A percentile compares a stretch with the other conserved stretches of the same genome.
Evolutionary conservation across 2,329 filamentous ascomycete genomes (phyloP).

Genomic region (Neofusicoccum laricinum): DNA sequence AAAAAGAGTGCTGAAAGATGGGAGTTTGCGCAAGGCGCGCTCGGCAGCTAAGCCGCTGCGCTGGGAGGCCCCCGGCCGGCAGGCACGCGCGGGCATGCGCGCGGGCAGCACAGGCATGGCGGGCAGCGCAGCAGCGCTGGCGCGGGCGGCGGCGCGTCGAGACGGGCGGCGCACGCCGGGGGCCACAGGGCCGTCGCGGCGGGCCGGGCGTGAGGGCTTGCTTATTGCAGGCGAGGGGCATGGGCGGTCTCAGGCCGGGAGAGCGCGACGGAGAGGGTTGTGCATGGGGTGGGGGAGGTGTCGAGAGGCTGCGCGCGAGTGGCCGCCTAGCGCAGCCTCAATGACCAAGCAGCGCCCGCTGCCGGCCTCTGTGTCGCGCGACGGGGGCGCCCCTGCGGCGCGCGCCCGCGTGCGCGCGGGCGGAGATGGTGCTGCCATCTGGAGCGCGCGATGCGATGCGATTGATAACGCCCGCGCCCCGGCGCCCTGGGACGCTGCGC

Average conservation of each 20-base stretch:
- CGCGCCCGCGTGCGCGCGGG: neutral
- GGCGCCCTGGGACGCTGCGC: neutral
- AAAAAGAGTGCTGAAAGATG: slow-evolving; percentile 8
- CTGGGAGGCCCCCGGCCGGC: neutral
- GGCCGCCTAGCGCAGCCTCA: slow-evolving; percentile 4
- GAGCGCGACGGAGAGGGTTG: neutral
- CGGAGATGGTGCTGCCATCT: neutral
- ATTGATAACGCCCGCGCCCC: slow-evolving; percentile 5
- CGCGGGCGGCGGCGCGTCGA: neutral
- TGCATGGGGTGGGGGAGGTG: neutral
- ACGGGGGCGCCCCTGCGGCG: neutral
- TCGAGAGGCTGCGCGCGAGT: neutral
- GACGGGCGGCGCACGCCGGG: slow-evolving; percentile 1
- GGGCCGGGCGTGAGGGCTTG: slow-evolving; percentile 14
- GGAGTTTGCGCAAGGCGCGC: slow-evolving; percentile 12
- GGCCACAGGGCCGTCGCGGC: neutral
- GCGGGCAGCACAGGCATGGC: neutral
- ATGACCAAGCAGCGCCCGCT: neutral
- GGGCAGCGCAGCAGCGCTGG: neutral
- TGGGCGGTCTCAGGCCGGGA: slow-evolving; percentile 15
- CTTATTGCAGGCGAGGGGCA: slow-evolving; percentile 15
- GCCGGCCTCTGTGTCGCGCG: neutral
- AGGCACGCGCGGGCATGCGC: neutral
- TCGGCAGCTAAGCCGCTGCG: slow-evolving; percentile 3
- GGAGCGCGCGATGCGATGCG: neutral